These are phyloP conservation scores for Omphalotus olearius DNA, from an alignment of 1,284 basidiomycete genomes.

Conservation along the genomic window DNA sequence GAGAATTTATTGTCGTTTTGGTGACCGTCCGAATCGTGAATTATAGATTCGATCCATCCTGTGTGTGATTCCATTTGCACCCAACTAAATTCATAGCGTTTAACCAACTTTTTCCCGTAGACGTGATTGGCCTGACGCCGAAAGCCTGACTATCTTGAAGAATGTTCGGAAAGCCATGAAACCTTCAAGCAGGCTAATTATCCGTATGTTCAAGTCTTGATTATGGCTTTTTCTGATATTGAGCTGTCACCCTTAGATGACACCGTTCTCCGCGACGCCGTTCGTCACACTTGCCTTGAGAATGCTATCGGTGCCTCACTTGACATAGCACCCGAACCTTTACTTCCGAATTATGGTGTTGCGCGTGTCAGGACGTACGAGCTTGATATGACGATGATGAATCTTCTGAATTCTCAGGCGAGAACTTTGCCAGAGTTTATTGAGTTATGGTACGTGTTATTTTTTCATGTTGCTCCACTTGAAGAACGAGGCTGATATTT, in stretches of 20 bases:
- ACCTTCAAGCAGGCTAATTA: slow-evolving; percentile 22
- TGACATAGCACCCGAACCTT: slow-evolving; percentile 21
- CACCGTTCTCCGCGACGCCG: slow-evolving; percentile 11
- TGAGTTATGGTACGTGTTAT: slow-evolving; percentile 5
- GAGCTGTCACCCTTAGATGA: slow-evolving; percentile 2
- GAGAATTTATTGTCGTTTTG: background rate
- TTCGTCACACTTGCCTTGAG: background rate
- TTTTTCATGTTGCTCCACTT: background rate
- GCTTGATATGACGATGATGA: slow-evolving; percentile 25
- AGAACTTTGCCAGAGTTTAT: slow-evolving; percentile 9
- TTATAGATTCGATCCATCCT: slow-evolving; percentile 13
- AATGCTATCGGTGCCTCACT: background rate
- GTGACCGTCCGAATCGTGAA: background rate
- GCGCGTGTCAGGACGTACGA: slow-evolving; percentile 23
- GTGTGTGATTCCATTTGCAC: background rate
- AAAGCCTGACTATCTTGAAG: slow-evolving; percentile 22
- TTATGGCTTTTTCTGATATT: background rate
- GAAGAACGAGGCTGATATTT: background rate
- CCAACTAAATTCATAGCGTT: background rate
- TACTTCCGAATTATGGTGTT: slow-evolving; percentile 24
- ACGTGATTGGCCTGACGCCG: slow-evolving; percentile 26
- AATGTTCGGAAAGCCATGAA: slow-evolving; percentile 25
- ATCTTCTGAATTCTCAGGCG: slow-evolving; percentile 4
- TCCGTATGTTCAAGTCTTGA: slow-evolving; percentile 23
- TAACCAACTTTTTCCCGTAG: background rate